Percentiles rank a stretch among this genome's conserved stretches.
phyloP scores from a whole-genome alignment of 768 basidiomycete genomes.

The Boletus vinaceobasis region DNA sequence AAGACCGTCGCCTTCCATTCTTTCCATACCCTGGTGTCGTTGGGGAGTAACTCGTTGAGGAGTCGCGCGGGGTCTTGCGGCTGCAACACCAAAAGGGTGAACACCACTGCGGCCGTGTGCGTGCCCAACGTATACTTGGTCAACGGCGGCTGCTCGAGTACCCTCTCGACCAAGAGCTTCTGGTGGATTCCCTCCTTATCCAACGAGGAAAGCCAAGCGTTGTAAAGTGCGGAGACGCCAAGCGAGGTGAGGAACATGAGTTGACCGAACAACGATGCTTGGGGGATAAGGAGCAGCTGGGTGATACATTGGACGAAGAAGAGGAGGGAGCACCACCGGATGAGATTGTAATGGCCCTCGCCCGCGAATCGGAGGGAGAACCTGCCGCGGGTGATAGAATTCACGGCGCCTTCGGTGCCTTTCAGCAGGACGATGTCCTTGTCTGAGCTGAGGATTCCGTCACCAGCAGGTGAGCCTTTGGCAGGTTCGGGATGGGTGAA shows the following conservation, averaged over 20 bases:
- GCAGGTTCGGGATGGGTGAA: slow-evolving; percentile 26
- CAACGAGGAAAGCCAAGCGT: slow-evolving; percentile 24
- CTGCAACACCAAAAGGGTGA: slow-evolving; percentile 12
- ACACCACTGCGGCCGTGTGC: slow-evolving; percentile 16
- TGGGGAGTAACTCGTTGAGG: slow-evolving; percentile 16
- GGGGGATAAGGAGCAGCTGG: slow-evolving; percentile 30
- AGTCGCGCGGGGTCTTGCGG: slow-evolving; percentile 2
- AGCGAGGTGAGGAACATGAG: slow-evolving; percentile 29
- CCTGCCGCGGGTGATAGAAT: slow-evolving; percentile 26
- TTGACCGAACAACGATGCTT: slow-evolving; percentile 28
- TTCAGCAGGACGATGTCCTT: slow-evolving; percentile 23
- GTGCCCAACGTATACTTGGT: slow-evolving; percentile 16
- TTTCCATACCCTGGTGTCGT: slow-evolving; percentile 21
- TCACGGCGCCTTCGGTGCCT: slow-evolving; percentile 29
- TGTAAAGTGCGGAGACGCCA: slow-evolving; percentile 27
- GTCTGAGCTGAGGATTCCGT: slow-evolving; percentile 25
- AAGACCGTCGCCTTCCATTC: slow-evolving; percentile 17
- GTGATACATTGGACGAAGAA: slow-evolving; percentile 23
- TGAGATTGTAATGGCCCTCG: slow-evolving; percentile 1
- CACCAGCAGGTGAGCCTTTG: slow-evolving; percentile 23
- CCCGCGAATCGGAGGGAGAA: slow-evolving; percentile 24
- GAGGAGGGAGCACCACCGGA: slow-evolving; percentile 22
- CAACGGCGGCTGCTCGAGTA: slow-evolving; percentile 12
- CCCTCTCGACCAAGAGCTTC: slow-evolving; percentile 8
- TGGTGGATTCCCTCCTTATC: slow-evolving; percentile 26